phyloP scores from a whole-genome alignment of 805 yeast genomes.

The Teunomyces funiuensis region DNA sequence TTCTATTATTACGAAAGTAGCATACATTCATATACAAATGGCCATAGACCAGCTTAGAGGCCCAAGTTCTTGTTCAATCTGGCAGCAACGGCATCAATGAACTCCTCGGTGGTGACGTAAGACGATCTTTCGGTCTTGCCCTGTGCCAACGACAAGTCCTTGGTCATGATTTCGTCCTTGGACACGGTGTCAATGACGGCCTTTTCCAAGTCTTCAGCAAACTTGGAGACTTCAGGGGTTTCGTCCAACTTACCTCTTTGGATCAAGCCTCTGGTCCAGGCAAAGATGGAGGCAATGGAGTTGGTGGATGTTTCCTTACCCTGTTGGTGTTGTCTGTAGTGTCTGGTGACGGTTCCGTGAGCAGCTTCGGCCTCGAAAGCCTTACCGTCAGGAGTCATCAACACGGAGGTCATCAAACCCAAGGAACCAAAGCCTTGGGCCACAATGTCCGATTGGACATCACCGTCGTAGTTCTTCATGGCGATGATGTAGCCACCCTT shows the following conservation, averaged over 20 bases:
- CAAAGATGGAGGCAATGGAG: slow-evolving; percentile 82
- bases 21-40: neutral
- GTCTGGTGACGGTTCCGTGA: slow-evolving; percentile 87
- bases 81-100: slow-evolving; percentile 72
- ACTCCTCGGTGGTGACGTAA: slow-evolving; percentile 73
- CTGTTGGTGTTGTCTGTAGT: slow-evolving; percentile 76
- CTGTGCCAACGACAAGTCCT: slow-evolving; percentile 73
- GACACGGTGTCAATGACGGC: slow-evolving; percentile 74
- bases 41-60: slow-evolving; percentile 1
- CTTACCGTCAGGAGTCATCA: slow-evolving; percentile 82
- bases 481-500: slow-evolving; percentile 82
- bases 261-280: slow-evolving; percentile 82
- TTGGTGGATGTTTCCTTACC: slow-evolving; percentile 84
- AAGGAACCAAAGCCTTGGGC: slow-evolving; percentile 87
- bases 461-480: slow-evolving; percentile 83
- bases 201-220: slow-evolving; percentile 63
- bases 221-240: slow-evolving; percentile 68
- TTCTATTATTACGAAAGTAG: too few relatives aligned
- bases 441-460: slow-evolving; percentile 80
- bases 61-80: slow-evolving; percentile 44
- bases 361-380: slow-evolving; percentile 88
- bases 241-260: slow-evolving; percentile 78
- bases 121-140: slow-evolving; percentile 60
- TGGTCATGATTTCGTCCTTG: slow-evolving; percentile 75
- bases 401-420: slow-evolving; percentile 81